Conservation (phyloP, 345 rosid genomes). For the Ceriops decandra region DNA sequence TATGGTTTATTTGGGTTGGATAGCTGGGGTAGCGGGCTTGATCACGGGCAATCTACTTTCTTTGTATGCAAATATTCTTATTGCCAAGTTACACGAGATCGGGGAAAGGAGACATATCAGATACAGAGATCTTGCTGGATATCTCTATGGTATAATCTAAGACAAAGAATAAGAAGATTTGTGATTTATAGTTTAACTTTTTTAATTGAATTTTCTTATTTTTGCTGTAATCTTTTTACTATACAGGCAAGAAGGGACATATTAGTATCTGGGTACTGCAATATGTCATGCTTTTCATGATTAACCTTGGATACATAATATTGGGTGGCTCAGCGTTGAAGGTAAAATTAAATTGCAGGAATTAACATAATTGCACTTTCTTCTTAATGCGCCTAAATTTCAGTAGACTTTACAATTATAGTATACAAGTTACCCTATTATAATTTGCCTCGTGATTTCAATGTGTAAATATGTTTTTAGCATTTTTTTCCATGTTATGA, state of each 20-base stretch:
- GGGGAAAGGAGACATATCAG: conserved; percentile 93
- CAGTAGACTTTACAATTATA: neutral
- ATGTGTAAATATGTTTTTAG: too few species aligned
- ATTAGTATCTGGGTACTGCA: conserved; percentile 45
- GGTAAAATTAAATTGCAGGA: conserved; percentile 35
- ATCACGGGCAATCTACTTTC: conserved; percentile 64
- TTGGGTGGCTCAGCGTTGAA: conserved; percentile 67
- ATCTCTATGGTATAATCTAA: conserved; percentile 52
- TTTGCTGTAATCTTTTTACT: conserved; percentile 5
- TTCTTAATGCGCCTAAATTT: neutral
- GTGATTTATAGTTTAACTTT: neutral
- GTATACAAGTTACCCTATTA: too few species aligned
- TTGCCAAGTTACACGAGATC: conserved; percentile 82
- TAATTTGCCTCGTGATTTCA: too few species aligned
- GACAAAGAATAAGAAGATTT: neutral
- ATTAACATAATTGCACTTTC: neutral
- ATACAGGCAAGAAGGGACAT: conserved; percentile 20
- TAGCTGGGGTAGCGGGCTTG: conserved; percentile 65
- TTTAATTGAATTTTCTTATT: neutral
- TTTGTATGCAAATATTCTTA: conserved; percentile 65
- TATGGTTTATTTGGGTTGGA: conserved; percentile 95
- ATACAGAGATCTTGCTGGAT: conserved; percentile 88
- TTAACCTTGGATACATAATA: conserved; percentile 48
- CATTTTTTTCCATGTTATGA: too few species aligned
- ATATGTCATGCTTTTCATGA: conserved; percentile 55